Evolutionary conservation across 1,284 basidiomycete genomes (phyloP).

Genomic region (Anthracocystis walkeri): DNA sequence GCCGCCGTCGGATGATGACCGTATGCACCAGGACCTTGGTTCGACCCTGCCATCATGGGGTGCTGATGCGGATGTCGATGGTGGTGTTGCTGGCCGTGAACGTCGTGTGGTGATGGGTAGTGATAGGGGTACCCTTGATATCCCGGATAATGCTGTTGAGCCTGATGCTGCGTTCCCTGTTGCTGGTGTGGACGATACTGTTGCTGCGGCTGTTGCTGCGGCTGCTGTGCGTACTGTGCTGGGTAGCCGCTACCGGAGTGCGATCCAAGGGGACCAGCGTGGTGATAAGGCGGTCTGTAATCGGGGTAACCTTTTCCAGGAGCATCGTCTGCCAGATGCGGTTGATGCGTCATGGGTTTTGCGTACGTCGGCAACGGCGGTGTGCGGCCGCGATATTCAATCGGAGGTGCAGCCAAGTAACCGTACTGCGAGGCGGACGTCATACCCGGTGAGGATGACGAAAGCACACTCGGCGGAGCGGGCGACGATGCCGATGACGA

Average conservation of each 20-base stretch:
- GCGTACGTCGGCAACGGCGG: constrained; percentile 38
- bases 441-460: constrained; percentile 4
- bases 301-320: constrained; percentile 17
- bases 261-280: constrained; percentile 15
- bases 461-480: not conserved
- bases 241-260: constrained; percentile 16
- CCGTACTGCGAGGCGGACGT: constrained; percentile 26
- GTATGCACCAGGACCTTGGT: not conserved
- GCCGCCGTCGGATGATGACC: not conserved
- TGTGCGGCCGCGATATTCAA: constrained; percentile 16
- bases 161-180: constrained; percentile 4
- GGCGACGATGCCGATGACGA: not conserved
- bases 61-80: constrained; percentile 5
- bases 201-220: constrained; percentile 15
- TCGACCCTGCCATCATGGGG: not conserved
- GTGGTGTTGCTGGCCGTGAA: not conserved
- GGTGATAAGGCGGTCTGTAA: constrained; percentile 33
- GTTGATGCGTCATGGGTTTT: constrained; percentile 25
- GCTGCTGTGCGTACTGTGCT: constrained; percentile 8
- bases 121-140: not conserved
- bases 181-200: constrained; percentile 6
- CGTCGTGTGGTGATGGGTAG: not conserved
- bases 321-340: constrained; percentile 1
- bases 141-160: constrained; percentile 9
- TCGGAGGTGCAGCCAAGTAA: constrained; percentile 20